A percentile compares a stretch with the other conserved stretches of the same genome.
These are phyloP conservation scores for Herpetomonas tarakana DNA, from an alignment of 208 protist genomes.

Conservation along the genomic window DNA sequence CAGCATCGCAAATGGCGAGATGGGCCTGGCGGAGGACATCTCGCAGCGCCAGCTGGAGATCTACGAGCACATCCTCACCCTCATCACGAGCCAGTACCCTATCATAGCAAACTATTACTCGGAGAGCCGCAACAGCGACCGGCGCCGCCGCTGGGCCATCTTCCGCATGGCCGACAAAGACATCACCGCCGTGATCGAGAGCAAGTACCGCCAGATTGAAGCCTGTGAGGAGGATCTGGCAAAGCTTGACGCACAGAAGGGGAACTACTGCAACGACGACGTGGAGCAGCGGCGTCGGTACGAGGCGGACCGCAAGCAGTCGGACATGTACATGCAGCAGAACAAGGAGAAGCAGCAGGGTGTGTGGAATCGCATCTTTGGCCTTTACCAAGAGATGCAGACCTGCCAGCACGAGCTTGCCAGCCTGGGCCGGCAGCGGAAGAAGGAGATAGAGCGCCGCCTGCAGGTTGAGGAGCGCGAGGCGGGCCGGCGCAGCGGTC, in stretches of 20 bases:
- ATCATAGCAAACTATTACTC: constrained; percentile 79
- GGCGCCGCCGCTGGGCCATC: constrained; percentile 85
- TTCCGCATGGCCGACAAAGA: constrained; percentile 90
- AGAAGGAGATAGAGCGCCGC: constrained; percentile 71
- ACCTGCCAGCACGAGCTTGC: constrained; percentile 65
- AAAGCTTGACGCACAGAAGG: constrained; percentile 80
- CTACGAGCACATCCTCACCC: constrained; percentile 80
- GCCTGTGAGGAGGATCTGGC: constrained; percentile 87
- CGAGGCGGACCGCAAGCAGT: constrained; percentile 64
- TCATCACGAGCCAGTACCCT: constrained; percentile 89
- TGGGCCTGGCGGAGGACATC: constrained; percentile 87
- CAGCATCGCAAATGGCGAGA: constrained; percentile 86
- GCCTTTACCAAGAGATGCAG: constrained; percentile 73
- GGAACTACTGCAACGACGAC: constrained; percentile 87
- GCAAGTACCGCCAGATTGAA: constrained; percentile 80
- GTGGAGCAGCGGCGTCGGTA: constrained; percentile 78
- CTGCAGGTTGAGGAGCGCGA: constrained; percentile 84
- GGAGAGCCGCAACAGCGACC: constrained; percentile 69
- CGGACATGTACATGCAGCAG: constrained; percentile 75
- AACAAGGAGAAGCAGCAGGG: constrained; percentile 90
- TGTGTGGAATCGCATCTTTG: constrained; percentile 86
- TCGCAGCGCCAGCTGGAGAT: constrained; percentile 80
- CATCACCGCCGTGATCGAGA: constrained; percentile 86
- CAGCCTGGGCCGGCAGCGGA: constrained; percentile 52
- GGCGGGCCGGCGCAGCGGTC: constrained; percentile 73